Percentiles rank a stretch among this genome's conserved stretches.
phyloP scores from a whole-genome alignment of 495 filamentous ascomycete species.

The Penicillium tannophilum region DNA sequence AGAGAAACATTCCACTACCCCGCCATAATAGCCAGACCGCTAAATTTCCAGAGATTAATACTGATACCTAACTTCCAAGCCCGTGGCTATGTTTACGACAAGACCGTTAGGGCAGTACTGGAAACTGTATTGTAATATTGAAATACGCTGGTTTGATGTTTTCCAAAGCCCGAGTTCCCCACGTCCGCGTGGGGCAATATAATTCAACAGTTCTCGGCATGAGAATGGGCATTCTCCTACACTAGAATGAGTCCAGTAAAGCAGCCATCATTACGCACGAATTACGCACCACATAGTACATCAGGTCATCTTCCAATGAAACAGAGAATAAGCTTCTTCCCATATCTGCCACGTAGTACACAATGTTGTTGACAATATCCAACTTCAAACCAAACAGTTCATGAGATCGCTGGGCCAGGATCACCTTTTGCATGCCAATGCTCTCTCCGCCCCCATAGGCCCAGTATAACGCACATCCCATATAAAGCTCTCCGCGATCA shows the following conservation, averaged over 20 bases:
- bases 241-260: slow-evolving; percentile 33
- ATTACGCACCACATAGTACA: slow-evolving; percentile 33
- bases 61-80: no score
- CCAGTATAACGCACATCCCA: slow-evolving; percentile 31
- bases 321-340: slow-evolving; percentile 50
- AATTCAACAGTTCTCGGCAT: no score
- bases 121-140: no score
- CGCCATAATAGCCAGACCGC: no score
- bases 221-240: slow-evolving; percentile 4
- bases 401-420: slow-evolving; percentile 45
- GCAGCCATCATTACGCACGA: slow-evolving; percentile 29
- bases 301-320: slow-evolving; percentile 42
- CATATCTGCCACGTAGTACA: slow-evolving; percentile 51
- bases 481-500: slow-evolving; percentile 51
- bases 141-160: no score
- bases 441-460: slow-evolving; percentile 24
- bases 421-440: slow-evolving; percentile 28
- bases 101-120: no score
- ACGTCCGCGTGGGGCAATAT: no score
- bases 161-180: no score
- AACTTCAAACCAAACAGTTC: slow-evolving; percentile 45
- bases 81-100: no score
- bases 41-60: no score
- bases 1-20: no score
- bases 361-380: slow-evolving; percentile 35